A percentile compares a stretch with the other conserved stretches of the same genome.
phyloP scores from a whole-genome alignment of 257 asterid species.

The Salvia hispanica region DNA sequence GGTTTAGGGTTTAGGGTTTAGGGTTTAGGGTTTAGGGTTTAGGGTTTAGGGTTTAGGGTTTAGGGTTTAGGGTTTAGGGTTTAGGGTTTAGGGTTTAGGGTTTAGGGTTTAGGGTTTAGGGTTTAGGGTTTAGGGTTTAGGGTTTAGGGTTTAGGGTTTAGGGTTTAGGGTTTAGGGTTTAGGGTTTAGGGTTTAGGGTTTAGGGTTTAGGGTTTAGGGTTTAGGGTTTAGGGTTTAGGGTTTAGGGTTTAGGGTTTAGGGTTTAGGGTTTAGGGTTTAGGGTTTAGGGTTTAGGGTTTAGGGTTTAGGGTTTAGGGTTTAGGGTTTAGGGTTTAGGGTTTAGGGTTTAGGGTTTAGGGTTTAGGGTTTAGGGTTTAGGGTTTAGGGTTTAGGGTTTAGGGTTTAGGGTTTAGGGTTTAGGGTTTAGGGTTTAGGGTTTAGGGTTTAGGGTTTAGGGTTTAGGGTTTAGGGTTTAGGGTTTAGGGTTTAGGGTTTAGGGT shows the following conservation, averaged over 20 bases:
- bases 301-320: neutral
- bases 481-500: constrained; percentile 30
- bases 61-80: neutral
- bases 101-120: constrained; percentile 5
- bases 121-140: constrained; percentile 9
- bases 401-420: constrained; percentile 19
- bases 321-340: constrained; percentile 5
- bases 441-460: constrained; percentile 29
- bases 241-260: constrained; percentile 2
- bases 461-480: constrained; percentile 17
- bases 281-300: constrained; percentile 2
- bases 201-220: constrained; percentile 8
- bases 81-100: constrained; percentile 6
- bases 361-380: constrained; percentile 28
- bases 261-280: constrained; percentile 1
- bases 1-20: constrained; percentile 4
- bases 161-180: constrained; percentile 10
- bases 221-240: constrained; percentile 4
- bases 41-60: constrained; percentile 13
- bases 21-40: constrained; percentile 14
- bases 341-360: constrained; percentile 20
- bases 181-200: constrained; percentile 2
- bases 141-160: constrained; percentile 12
- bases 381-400: constrained; percentile 19
- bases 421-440: constrained; percentile 30